phyloP scores from a whole-genome alignment of 2,329 filamentous ascomycete genomes.

The Paecilomyces niveus region DNA sequence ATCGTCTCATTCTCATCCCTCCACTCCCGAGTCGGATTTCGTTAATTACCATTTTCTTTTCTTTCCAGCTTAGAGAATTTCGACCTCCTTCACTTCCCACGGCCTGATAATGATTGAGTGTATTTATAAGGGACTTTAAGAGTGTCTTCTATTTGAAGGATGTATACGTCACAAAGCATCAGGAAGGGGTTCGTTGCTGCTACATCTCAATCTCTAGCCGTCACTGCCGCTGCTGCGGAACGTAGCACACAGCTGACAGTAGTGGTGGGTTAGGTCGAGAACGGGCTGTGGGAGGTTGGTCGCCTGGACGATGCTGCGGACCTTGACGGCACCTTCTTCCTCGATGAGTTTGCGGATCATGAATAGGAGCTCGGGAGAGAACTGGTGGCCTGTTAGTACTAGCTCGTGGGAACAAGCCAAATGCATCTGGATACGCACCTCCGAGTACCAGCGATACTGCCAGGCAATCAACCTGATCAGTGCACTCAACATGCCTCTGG shows the following conservation, averaged over 20 bases:
- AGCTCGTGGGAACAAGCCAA: background rate
- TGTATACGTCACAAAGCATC: background rate
- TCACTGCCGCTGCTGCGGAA: constrained; percentile 94
- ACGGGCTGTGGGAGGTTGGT: constrained; percentile 90
- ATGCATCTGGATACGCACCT: constrained; percentile 46
- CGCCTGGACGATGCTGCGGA: constrained; percentile 93
- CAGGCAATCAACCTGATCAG: constrained; percentile 89
- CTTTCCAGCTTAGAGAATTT: background rate
- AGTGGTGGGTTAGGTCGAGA: constrained; percentile 90
- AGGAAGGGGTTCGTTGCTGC: background rate
- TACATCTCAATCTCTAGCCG: constrained; percentile 44
- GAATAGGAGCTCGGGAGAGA: constrained; percentile 83
- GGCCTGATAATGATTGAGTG: background rate
- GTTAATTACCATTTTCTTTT: background rate
- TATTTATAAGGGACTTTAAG: background rate
- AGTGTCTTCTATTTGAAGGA: background rate
- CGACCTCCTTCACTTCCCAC: background rate
- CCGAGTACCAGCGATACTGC: constrained; percentile 99
- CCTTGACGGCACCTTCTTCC: constrained; percentile 94
- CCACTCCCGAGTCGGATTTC: background rate
- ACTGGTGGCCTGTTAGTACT: constrained; percentile 42
- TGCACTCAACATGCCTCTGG: constrained; percentile 72
- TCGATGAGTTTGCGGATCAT: constrained; percentile 90
- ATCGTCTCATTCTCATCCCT: background rate
- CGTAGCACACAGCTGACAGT: constrained; percentile 86